Base-by-base conservation (phyloP, 805 yeast genomes). In the Wickerhamomyces bisporus region DNA sequence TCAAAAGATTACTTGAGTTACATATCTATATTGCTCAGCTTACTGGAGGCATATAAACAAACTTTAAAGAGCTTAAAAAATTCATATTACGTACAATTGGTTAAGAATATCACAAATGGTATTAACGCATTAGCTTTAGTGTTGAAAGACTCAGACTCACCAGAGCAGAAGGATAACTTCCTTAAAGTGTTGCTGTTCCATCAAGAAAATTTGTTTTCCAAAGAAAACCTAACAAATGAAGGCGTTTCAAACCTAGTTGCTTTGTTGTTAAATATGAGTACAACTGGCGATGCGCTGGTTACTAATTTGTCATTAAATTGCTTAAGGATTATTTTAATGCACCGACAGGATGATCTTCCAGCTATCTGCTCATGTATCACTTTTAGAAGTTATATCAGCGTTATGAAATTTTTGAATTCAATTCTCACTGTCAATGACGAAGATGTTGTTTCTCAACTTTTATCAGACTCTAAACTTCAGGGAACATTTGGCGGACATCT, bases 191-290 rank as follows among this genome's bases (percentile, higher is more conserved):
- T 61, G 8, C 44, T 61, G 41, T 60, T 60, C 26, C 58, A 57
- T 20, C 66, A 63, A 34, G 55, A 53, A 21, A 37, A 49, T n/a
- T 42, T 55, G 6, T 58, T 62, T 40, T 41, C 43, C 5, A 42
- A 32, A 11, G 67, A 57, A 2, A 50, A 58, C 3, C 43, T 74
- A 15, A 55, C 58, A 14, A 58, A 54, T 39, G 58, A 59, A n/a
- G 58, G 57, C 21, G 41, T 65, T 13, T 53, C 64, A 0, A 57
- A 60, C 30, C 41, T 71, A 13, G 48, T 69, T 12, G 54, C 59
- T 7, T 42, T 54, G 15, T 34, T 61, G 13, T 35, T 55, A 12
- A 41, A 38, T 8, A 41, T 49, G 11, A 48, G 53, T 9, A 29
- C 50, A 0, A 33, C 35, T 15, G 39, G 45, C 10, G 39, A 45